Conservation (phyloP, 108 stramenopile species). For the Stephanodiscus minutulus region DNA sequence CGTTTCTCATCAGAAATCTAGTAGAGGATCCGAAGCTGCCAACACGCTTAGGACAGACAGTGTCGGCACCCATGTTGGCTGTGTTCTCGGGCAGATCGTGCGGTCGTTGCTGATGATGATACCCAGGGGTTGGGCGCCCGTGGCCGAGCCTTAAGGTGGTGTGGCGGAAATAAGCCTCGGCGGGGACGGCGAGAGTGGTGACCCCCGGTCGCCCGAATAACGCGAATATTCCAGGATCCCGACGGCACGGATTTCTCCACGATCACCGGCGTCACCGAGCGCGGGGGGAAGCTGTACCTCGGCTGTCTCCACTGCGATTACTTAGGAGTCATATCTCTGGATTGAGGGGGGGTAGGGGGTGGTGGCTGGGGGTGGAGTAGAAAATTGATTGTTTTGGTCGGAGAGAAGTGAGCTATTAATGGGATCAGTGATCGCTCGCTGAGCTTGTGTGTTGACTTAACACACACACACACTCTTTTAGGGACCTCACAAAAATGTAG, state of each 20-base stretch:
- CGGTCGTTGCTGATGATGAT: constrained; percentile 58
- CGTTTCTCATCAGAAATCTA: too few relatives aligned
- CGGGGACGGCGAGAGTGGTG: constrained; percentile 19
- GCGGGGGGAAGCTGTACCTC: constrained; percentile 61
- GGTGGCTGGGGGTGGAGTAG: background rate
- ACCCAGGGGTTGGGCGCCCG: constrained; percentile 45
- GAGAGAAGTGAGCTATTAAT: too few relatives aligned
- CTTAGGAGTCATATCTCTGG: constrained; percentile 61
- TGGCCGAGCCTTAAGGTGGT: constrained; percentile 47
- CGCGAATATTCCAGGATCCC: constrained; percentile 63
- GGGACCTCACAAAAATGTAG: too few relatives aligned
- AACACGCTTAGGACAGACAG: too few relatives aligned
- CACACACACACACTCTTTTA: too few relatives aligned
- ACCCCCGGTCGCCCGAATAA: constrained; percentile 30
- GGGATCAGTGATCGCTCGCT: too few relatives aligned
- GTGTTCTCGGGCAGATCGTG: too few relatives aligned
- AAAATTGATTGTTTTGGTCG: too few relatives aligned
- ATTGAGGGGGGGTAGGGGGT: constrained; percentile 17
- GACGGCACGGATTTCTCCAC: constrained; percentile 53
- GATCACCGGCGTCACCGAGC: constrained; percentile 67
- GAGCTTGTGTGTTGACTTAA: too few relatives aligned
- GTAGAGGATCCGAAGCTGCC: too few relatives aligned
- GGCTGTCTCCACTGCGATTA: constrained; percentile 71
- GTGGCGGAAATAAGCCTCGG: constrained; percentile 55
- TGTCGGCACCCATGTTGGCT: too few relatives aligned